These are phyloP conservation scores for Tricladium varicosporioides DNA, from an alignment of 2,329 filamentous ascomycete species.

Conservation along the genomic window DNA sequence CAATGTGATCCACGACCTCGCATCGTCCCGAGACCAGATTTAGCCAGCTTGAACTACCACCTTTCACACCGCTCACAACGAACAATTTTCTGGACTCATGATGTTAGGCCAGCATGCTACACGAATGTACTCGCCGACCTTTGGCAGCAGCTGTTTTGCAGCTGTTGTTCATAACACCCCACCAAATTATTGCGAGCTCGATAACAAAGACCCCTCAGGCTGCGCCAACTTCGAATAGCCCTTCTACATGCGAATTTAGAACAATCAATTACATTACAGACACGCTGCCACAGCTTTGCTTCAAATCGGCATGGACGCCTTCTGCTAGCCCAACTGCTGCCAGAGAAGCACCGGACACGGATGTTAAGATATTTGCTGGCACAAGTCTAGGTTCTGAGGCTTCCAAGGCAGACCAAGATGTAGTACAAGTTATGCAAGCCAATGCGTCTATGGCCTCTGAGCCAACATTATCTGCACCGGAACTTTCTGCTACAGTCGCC, in stretches of 20 bases:
- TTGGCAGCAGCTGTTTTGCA: constrained; percentile 22
- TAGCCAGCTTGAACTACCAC: not conserved
- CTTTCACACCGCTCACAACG: not conserved
- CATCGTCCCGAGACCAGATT: not conserved
- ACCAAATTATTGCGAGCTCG: constrained; percentile 15
- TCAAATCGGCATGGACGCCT: constrained; percentile 29
- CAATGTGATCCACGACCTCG: constrained; percentile 1
- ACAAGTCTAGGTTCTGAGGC: not conserved
- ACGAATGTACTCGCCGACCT: constrained; percentile 18
- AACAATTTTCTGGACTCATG: constrained; percentile 3
- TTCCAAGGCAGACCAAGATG: constrained; percentile 1
- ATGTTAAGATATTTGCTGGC: not conserved
- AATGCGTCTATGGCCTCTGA: constrained; percentile 6
- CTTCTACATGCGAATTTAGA: constrained; percentile 33
- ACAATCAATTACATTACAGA: constrained; percentile 38
- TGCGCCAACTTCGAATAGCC: constrained; percentile 13
- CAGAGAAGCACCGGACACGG: not conserved
- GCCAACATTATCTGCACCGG: not conserved
- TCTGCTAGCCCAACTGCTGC: constrained; percentile 2
- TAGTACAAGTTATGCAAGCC: not conserved
- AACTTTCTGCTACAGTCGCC: constrained; percentile 1
- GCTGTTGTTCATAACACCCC: constrained; percentile 15
- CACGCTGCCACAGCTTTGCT: constrained; percentile 33
- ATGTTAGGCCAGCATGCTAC: constrained; percentile 24
- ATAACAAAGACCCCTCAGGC: constrained; percentile 20